A percentile compares a stretch with the other conserved stretches of the same genome.
These are phyloP conservation scores for Calonectria hawksworthii DNA, from an alignment of 2,329 filamentous ascomycete species.

Conservation along the genomic window DNA sequence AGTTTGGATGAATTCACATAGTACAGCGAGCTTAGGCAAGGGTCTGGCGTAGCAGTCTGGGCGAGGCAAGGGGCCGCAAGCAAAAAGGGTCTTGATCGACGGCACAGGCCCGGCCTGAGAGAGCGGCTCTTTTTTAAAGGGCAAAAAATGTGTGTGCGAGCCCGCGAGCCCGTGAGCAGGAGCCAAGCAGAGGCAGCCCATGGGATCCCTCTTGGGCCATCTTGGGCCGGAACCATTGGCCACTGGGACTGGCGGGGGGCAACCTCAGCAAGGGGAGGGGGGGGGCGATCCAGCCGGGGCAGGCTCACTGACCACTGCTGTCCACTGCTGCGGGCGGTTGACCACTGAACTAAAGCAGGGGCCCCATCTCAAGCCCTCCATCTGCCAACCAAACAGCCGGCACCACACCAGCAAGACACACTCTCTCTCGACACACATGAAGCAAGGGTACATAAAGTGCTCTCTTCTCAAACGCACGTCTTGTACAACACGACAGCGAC, in stretches of 20 bases:
- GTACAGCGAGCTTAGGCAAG: constrained; percentile 9
- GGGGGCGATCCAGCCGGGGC: constrained; percentile 1
- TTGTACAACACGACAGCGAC: constrained; percentile 20
- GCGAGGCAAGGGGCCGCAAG: constrained; percentile 4
- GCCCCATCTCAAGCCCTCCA: constrained; percentile 16
- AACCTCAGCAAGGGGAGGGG: background rate
- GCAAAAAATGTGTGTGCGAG: background rate
- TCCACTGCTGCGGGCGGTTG: background rate
- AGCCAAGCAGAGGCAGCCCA: constrained; percentile 14
- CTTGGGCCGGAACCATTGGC: constrained; percentile 4
- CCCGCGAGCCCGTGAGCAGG: background rate
- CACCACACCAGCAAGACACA: constrained; percentile 27
- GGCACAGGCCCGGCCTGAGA: constrained; percentile 21
- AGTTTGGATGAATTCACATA: constrained; percentile 17
- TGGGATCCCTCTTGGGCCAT: constrained; percentile 13
- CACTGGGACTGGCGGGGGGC: background rate
- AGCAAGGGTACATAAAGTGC: constrained; percentile 18
- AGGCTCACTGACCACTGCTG: background rate
- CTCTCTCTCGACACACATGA: background rate
- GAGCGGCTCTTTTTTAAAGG: constrained; percentile 18
- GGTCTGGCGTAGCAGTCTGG: background rate
- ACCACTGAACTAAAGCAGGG: constrained; percentile 18
- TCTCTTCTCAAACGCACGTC: constrained; percentile 9
- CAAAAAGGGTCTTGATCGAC: constrained; percentile 7
- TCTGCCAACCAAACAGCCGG: constrained; percentile 29